These are phyloP conservation scores for Geosmithia flava DNA, from an alignment of 2,329 filamentous ascomycete species.

Conservation along the genomic window DNA sequence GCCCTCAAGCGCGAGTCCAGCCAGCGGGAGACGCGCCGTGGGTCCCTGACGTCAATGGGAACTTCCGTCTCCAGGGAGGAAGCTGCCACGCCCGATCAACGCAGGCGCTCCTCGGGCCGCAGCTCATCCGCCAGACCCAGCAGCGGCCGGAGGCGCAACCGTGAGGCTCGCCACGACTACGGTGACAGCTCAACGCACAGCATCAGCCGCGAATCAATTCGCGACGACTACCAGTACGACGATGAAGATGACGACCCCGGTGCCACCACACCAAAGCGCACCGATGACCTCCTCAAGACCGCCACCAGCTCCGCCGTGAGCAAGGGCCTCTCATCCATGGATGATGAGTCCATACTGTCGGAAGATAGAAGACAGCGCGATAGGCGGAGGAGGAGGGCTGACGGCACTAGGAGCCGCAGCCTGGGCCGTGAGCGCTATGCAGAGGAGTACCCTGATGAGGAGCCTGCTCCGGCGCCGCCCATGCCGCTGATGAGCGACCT, in stretches of 20 bases:
- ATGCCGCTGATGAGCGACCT: conserved; percentile 86
- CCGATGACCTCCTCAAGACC: conserved; percentile 26
- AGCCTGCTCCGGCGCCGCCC: conserved; percentile 49
- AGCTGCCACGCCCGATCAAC: conserved; percentile 34
- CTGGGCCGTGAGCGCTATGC: conserved; percentile 29
- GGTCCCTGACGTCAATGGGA: conserved; percentile 47
- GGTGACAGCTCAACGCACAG: conserved; percentile 36
- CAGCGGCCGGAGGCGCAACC: conserved; percentile 37
- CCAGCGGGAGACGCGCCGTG: conserved; percentile 56
- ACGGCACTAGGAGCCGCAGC: conserved; percentile 30
- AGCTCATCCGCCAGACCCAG: conserved; percentile 25
- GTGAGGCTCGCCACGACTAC: conserved; percentile 43
- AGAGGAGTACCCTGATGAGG: conserved; percentile 40
- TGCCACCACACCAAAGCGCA: conserved; percentile 29
- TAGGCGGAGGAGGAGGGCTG: conserved; percentile 38
- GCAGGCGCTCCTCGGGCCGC: conserved; percentile 46
- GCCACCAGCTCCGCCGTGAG: conserved; percentile 29
- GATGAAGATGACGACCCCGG: conserved; percentile 17
- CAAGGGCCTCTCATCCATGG: conserved; percentile 18
- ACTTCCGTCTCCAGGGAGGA: conserved; percentile 44
- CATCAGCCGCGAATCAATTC: conserved; percentile 32
- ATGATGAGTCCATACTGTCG: conserved; percentile 24
- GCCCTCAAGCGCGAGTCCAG: conserved; percentile 85
- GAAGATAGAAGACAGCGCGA: conserved; percentile 38
- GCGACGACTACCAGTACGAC: conserved; percentile 17